phyloP scores from a whole-genome alignment of 2,329 filamentous ascomycete genomes.

The Stylonectria norvegica region DNA sequence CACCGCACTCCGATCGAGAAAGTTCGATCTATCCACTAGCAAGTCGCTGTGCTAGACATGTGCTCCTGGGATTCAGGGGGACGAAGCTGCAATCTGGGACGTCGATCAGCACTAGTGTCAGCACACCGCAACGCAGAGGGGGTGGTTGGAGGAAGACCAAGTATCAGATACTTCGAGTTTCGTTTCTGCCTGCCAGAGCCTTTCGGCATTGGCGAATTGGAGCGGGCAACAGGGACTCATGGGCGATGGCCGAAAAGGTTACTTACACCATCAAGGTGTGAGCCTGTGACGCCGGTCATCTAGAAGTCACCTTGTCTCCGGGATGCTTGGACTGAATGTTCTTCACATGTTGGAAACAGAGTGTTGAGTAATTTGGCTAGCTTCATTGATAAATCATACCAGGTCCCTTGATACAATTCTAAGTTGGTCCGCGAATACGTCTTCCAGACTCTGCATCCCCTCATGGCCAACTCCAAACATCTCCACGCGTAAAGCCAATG shows the following conservation, averaged over 20 bases:
- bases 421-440: too few species aligned
- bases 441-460: too few species aligned
- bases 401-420: too few species aligned
- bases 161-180: background rate
- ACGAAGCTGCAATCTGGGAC: constrained; percentile 5
- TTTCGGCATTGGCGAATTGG: constrained; percentile 19
- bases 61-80: constrained; percentile 15
- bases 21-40: constrained; percentile 18
- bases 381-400: too few species aligned
- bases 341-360: too few species aligned
- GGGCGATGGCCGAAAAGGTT: constrained; percentile 5
- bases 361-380: too few species aligned
- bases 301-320: too few species aligned
- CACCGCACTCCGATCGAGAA: constrained; percentile 12
- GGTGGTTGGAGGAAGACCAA: background rate
- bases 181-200: background rate
- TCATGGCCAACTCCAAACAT: too few species aligned
- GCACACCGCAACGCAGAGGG: constrained; percentile 3
- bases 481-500: too few species aligned
- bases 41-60: constrained; percentile 17
- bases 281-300: too few species aligned
- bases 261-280: background rate
- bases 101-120: constrained; percentile 6
- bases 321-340: too few species aligned
- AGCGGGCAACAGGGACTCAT: constrained; percentile 15